Evolutionary conservation across 2,329 filamentous ascomycete genomes (phyloP), one percentile per base, ranked within the genome.

Genomic region (Coniochaeta pulveracea): DNA sequence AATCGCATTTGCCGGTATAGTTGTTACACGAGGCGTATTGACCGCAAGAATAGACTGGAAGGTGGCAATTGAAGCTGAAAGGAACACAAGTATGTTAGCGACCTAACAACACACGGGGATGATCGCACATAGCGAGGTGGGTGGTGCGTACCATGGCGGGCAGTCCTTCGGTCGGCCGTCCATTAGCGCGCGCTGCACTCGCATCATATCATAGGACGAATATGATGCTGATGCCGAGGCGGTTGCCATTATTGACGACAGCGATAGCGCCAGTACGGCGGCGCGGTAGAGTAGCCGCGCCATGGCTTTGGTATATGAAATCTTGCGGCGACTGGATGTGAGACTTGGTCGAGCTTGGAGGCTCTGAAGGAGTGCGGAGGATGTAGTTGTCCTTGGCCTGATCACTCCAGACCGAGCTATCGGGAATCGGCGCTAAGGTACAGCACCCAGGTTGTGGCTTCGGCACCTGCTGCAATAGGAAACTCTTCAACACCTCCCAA

Each of bases 21-120:
- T 80, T 76, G 56, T 91, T 93, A 57, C 91, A 98, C 21, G 76
- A 69, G 22, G 86, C 82, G 54, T 82, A 98, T 60, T 98, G 91
- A 41, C 84, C 77, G 57, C 91, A 98, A 41, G 76, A 78, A 56
- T 94, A 93, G 41, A 84, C 85, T 18, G 91, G 88, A 11, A 98
- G 73, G 37, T 95, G 82, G 63, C 91, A 98, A 72, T 98, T 96
- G 70, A 98, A 98, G 65, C 91, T 89, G 43, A 47, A 49, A 31
- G n/a, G n/a, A n/a, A 35, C 24, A 25, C 25, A 31, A 2, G 23
- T 18, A 33, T 7, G 25, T 45, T 22, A 49, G 47, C 34, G 35
- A 39, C 12, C 14, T 19, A 10, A 8, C 18, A 26, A 26, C 10
- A 21, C 25, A 68, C 32, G 61, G 62, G 9, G 9, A 27, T 27